Percentiles rank a stretch among this genome's conserved stretches.
Evolutionary conservation across 768 basidiomycete species (phyloP).

Genomic region (Naganishia onofrii): DNA sequence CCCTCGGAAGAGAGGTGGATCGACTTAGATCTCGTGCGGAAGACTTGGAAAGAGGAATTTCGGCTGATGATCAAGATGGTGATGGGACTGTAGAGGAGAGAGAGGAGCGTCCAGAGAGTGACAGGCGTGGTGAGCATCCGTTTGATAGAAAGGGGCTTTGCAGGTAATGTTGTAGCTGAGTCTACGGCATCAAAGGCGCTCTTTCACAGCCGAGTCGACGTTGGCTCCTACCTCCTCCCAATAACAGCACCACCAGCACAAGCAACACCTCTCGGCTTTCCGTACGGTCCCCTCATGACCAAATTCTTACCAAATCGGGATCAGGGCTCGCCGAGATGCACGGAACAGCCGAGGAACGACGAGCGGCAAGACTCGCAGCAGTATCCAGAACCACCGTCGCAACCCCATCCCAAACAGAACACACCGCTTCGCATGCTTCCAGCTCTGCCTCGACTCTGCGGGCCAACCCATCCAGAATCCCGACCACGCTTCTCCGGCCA

Average conservation of each 20-base stretch:
- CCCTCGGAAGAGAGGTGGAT: constrained; percentile 40
- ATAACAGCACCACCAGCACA: not conserved
- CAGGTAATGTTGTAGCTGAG: not conserved
- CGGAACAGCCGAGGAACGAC: constrained; percentile 8
- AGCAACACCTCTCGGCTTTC: not conserved
- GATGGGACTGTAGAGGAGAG: not conserved
- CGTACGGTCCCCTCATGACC: not conserved
- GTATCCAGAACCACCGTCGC: not conserved
- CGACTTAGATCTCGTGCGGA: constrained; percentile 20
- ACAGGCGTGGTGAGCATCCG: not conserved
- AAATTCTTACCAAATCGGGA: not conserved
- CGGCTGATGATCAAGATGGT: not conserved
- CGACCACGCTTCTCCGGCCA: too few relatives aligned
- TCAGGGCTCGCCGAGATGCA: constrained; percentile 27
- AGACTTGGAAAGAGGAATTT: constrained; percentile 15
- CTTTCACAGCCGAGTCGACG: not conserved
- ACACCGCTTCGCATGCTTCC: too few relatives aligned
- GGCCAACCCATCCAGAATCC: too few relatives aligned
- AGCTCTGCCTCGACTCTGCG: too few relatives aligned
- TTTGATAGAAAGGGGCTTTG: not conserved
- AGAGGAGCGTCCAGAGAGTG: not conserved
- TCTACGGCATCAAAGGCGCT: not conserved
- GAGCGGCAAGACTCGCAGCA: not conserved
- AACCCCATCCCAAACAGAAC: not conserved
- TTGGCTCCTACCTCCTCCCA: not conserved